phyloP scores from a whole-genome alignment of 139 green algal genomes.

The Picochlorum sp. region DNA sequence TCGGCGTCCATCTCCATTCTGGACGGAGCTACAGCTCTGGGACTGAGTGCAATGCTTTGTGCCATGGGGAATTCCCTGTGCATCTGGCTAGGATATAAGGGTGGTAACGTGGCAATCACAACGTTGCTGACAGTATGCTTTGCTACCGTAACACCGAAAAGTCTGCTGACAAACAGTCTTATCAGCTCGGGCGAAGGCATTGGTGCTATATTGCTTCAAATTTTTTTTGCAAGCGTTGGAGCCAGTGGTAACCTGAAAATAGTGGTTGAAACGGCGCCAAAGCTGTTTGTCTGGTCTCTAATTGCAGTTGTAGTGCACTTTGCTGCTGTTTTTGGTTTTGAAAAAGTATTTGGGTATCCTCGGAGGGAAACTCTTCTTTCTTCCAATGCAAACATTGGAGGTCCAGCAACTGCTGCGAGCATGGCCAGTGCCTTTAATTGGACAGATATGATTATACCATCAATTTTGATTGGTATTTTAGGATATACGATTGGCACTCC shows the following conservation, averaged over 20 bases:
- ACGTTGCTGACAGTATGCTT: constrained; percentile 57
- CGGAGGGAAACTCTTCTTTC: constrained; percentile 63
- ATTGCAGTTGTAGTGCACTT: constrained; percentile 57
- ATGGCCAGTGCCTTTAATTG: constrained; percentile 86
- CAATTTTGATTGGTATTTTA: constrained; percentile 71
- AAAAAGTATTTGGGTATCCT: constrained; percentile 42
- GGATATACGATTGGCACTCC: constrained; percentile 75
- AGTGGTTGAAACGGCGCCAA: constrained; percentile 64
- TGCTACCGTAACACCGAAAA: constrained; percentile 43
- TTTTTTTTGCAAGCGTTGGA: constrained; percentile 86
- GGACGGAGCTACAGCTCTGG: constrained; percentile 15
- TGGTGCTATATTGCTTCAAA: constrained; percentile 72
- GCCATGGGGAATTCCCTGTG: constrained; percentile 7
- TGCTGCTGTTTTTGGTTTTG: constrained; percentile 42
- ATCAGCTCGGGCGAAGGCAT: constrained; percentile 56
- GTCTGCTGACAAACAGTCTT: constrained; percentile 30
- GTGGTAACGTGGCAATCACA: constrained; percentile 48
- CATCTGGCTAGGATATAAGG: constrained; percentile 7
- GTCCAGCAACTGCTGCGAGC: constrained; percentile 74
- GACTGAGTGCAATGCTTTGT: constrained; percentile 21
- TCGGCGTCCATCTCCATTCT: background rate
- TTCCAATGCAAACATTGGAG: constrained; percentile 89
- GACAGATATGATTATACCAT: constrained; percentile 58
- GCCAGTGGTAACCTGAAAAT: constrained; percentile 57
- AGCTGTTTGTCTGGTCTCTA: constrained; percentile 73